Base-by-base conservation (phyloP, 73 alveolate genomes). In the Paramecium biaurelia region DNA sequence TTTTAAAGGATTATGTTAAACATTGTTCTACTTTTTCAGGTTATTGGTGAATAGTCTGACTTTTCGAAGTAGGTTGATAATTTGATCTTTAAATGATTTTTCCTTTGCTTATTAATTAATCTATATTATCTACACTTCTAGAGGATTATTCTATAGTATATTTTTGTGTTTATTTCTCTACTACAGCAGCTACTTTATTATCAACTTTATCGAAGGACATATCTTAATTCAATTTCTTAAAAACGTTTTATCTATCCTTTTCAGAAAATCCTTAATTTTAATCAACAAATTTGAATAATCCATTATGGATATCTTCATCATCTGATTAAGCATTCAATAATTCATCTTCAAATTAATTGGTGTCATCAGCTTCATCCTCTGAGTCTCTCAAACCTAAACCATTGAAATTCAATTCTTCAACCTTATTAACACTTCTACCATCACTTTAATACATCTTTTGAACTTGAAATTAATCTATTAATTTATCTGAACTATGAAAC, bases 61-160 rank as follows among this genome's bases (percentile, higher is more conserved):
- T 74, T 21, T 74, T 63, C 1, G 84, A 63, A 14, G 47, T 63
- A 11, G 45, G 90, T 15, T 21, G 18, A 12, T 79, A 26, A 11
- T n/a, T 24, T 42, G 21, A 79, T 43, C 47, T 79, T 15, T 79
- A 79, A n/a, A 38, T 38, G 7, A 30, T 41, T 79, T 34, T 42
- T 20, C 56, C 70, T 20, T 79, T 79, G 9, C 32, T 79, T 0
- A 79, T 79, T 10, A 79, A 47, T 79, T 79, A 47, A 79, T 79
- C 90, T 6, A 79, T 79, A 43, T 79, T 79, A 20, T 79, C 90
- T 7, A 79, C 90, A 79, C 90, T 79, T 24, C 74, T 79, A 5
- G 76, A 79, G 0, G 90, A 79, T 47, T 79, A 24, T 47, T 79
- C 90, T 20, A 43, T 43, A 0, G 90, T 42, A 24, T 79, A 43